A percentile compares a stretch with the other conserved stretches of the same genome.
Evolutionary conservation across 768 basidiomycete species (phyloP).

Genomic region (Boletus rex-veris): DNA sequence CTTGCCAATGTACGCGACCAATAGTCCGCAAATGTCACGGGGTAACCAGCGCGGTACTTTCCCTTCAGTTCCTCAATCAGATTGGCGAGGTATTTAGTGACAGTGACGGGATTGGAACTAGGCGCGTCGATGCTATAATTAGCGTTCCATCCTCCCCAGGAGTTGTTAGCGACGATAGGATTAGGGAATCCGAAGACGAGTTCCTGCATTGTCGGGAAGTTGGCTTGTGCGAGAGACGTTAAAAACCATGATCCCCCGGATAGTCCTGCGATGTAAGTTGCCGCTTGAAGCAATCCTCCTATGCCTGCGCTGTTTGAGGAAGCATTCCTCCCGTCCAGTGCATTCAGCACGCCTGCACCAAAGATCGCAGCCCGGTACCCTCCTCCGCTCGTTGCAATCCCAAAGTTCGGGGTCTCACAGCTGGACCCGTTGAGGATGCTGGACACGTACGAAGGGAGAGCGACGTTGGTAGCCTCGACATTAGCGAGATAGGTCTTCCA

Average conservation of each 20-base stretch:
- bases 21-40: slow-evolving; percentile 29
- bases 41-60: slow-evolving; percentile 31
- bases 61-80: slow-evolving; percentile 27
- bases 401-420: slow-evolving; percentile 35
- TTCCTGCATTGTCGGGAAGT: slow-evolving; percentile 38
- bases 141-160: slow-evolving; percentile 35
- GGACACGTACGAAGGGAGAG: slow-evolving; percentile 35
- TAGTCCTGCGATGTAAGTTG: slow-evolving; percentile 51
- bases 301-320: slow-evolving; percentile 39
- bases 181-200: slow-evolving; percentile 32
- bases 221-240: slow-evolving; percentile 39
- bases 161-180: slow-evolving; percentile 11
- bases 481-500: slow-evolving; percentile 40
- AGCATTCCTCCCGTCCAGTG: slow-evolving; percentile 47
- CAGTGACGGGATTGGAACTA: slow-evolving; percentile 12
- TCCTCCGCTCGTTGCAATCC: slow-evolving; percentile 54
- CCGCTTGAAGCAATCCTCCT: slow-evolving; percentile 51
- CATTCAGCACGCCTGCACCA: slow-evolving; percentile 48
- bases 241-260: slow-evolving; percentile 42
- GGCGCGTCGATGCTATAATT: slow-evolving; percentile 19
- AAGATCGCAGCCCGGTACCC: slow-evolving; percentile 53
- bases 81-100: slow-evolving; percentile 16
- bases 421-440: slow-evolving; percentile 26
- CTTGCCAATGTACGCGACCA: slow-evolving; percentile 28
- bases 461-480: slow-evolving; percentile 28